phyloP scores from a whole-genome alignment of 179 eudicot species.

The Silene vulgaris region DNA sequence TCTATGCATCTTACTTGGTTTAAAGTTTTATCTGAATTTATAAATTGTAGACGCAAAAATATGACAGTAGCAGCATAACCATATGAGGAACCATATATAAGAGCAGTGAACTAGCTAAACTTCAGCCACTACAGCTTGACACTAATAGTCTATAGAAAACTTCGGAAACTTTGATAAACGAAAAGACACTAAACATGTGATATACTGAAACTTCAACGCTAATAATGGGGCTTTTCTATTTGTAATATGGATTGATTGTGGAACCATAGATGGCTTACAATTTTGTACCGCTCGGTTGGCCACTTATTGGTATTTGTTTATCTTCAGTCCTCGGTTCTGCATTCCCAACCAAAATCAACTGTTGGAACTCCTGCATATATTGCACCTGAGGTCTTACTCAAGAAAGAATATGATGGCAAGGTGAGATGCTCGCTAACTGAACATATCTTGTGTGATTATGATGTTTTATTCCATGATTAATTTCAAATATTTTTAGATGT shows the following conservation, averaged over 20 bases:
- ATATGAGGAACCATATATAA: no score
- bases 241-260: background rate
- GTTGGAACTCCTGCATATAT: constrained; percentile 98
- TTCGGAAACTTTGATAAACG: no score
- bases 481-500: background rate
- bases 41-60: no score
- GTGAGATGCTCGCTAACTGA: constrained; percentile 29
- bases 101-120: no score
- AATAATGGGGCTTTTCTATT: no score
- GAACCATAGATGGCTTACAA: background rate
- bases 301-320: constrained; percentile 14
- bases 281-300: background rate
- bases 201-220: no score
- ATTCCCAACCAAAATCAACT: constrained; percentile 96
- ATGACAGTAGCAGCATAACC: no score
- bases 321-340: constrained; percentile 79
- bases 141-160: no score
- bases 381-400: constrained; percentile 82
- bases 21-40: no score
- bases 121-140: no score
- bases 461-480: background rate
- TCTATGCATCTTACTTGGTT: no score
- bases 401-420: constrained; percentile 97
- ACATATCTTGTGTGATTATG: background rate
- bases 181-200: no score